Percentiles rank a stretch among this genome's conserved stretches.
phyloP scores from a whole-genome alignment of 2,329 filamentous ascomycete genomes.

The Aotearoamyces nothofagi region DNA sequence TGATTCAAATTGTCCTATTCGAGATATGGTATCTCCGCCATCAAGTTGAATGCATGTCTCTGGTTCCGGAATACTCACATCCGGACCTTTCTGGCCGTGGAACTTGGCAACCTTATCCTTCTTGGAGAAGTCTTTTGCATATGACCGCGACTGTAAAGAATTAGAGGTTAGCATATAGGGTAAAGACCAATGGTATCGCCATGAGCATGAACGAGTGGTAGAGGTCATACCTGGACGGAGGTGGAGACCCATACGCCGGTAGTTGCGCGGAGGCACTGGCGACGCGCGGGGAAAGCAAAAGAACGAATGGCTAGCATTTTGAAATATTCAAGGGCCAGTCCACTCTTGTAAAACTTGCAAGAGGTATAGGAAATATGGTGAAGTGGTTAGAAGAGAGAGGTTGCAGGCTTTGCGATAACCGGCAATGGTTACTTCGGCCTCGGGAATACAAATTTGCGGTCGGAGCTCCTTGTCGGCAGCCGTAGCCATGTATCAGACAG shows the following conservation, averaged over 20 bases:
- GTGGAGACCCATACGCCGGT: conserved; percentile 34
- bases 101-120: conserved; percentile 78
- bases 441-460: neutral
- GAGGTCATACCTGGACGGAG: conserved; percentile 2
- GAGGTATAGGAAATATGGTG: conserved; percentile 2
- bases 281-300: conserved; percentile 58
- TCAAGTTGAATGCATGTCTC: no score
- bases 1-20: no score
- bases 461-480: neutral
- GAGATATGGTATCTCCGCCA: no score
- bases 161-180: conserved; percentile 9
- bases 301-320: conserved; percentile 75
- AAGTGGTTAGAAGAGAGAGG: conserved; percentile 1
- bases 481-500: no score
- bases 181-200: no score
- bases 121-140: conserved; percentile 36
- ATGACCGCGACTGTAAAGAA: conserved; percentile 35
- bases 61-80: conserved; percentile 43
- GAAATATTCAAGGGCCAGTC: conserved; percentile 17
- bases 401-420: neutral
- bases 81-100: conserved; percentile 73
- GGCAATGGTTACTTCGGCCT: neutral
- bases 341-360: conserved; percentile 4
- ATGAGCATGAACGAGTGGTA: neutral
- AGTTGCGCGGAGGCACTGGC: conserved; percentile 63